Conservation (phyloP, 2,329 filamentous ascomycete species). For the Fusarium gaditjirri region DNA sequence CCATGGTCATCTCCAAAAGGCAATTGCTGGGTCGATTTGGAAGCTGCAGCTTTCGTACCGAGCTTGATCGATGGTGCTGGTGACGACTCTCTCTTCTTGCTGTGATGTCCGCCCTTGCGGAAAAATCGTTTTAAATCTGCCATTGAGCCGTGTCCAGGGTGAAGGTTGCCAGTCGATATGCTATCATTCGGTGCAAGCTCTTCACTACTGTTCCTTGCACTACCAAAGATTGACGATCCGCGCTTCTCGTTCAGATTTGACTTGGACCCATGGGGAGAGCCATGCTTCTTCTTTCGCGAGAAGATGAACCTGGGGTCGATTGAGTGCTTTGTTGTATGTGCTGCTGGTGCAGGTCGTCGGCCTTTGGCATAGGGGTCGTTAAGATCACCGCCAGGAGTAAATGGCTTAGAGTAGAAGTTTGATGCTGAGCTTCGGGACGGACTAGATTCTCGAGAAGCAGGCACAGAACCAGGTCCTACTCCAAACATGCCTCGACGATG, state of each 20-base stretch:
- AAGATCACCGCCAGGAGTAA: constrained; percentile 80
- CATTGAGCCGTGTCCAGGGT: constrained; percentile 79
- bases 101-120: constrained; percentile 76
- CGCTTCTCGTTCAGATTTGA: constrained; percentile 66
- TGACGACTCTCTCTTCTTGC: constrained; percentile 74
- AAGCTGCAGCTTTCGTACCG: constrained; percentile 59
- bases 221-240: constrained; percentile 54
- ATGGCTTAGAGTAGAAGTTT: constrained; percentile 75
- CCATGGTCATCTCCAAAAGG: constrained; percentile 97
- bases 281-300: constrained; percentile 75
- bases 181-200: constrained; percentile 46
- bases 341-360: constrained; percentile 76
- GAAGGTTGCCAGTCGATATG: constrained; percentile 33
- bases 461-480: constrained; percentile 63
- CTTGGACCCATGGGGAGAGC: constrained; percentile 65
- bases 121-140: constrained; percentile 97
- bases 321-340: constrained; percentile 67
- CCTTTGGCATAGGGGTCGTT: constrained; percentile 90
- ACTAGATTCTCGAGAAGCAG: constrained; percentile 69
- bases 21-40: constrained; percentile 68
- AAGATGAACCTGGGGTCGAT: constrained; percentile 90
- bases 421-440: constrained; percentile 72
- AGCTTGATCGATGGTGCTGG: constrained; percentile 65
- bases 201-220: constrained; percentile 52
- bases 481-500: constrained; percentile 68